Base-by-base conservation (phyloP, 768 basidiomycete genomes). In the Agaricus bisporus region DNA sequence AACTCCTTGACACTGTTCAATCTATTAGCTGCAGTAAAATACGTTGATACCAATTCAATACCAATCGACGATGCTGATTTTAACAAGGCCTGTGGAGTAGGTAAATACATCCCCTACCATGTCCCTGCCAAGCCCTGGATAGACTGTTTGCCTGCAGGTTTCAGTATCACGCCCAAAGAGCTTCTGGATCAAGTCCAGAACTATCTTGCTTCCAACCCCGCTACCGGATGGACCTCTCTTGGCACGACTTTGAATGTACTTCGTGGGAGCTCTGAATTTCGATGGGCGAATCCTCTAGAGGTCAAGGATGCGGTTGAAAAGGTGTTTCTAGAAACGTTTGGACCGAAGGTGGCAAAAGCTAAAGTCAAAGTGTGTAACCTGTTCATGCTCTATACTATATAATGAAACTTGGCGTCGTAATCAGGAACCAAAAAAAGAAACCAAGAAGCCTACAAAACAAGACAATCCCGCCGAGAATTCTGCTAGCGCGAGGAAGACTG, bases 251-350 rank as follows among this genome's bases (percentile, higher is more conserved):
- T 91, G 56, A 79, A 80, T 18, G 78, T 75, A 0, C 72, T 90
- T 38, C 90, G 85, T 68, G 71, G 64, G 41, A 74, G 73, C 4
- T 76, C 85, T 12, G 76, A 76, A 35, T 67, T 94, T 36, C 82
- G 87, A 48, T 95, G 93, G 91, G 92, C 88, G 5, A 83, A 73
- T 59, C 81, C 91, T 0, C 75, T 95, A 5, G 91, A 94, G 39
- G 73, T 94, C 39, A 95, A 97, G 74, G 87, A 81, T 48, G 74
- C 85, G 0, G 83, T 86, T 1, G 93, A 95, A 65, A 74, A 75
- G 26, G 78, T 77, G 3, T 91, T 91, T 59, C 66, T 68, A 1
- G 77, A 80, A 44, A 74, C 67, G 32, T 93, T 92, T 66, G 93
- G 94, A 7, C 69, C 79, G 1, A 93, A 89, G 65, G 83, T 83